Base-by-base conservation (phyloP, 192 early-diverging fungal species). In the Podila horticola region DNA sequence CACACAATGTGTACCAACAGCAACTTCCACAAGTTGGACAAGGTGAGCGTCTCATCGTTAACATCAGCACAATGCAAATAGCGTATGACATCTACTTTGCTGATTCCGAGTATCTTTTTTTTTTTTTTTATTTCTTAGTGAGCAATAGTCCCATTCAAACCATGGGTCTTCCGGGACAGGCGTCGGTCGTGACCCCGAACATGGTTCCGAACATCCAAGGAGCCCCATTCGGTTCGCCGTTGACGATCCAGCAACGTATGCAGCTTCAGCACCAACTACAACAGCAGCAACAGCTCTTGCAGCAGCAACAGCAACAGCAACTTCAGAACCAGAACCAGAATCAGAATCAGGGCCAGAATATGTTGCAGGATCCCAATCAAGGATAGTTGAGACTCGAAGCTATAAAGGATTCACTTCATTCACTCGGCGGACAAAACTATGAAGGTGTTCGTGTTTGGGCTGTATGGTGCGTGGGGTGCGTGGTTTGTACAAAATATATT, bases 271-370 rank as follows among this genome's bases (percentile, higher is more conserved):
- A 58, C 15, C 76, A 68, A 31, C 70, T 57, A 2, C 75, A 72
- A 29, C 76, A 72, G 13, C 76, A 79, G 2, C 76, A 61, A 26
- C 74, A 75, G 31, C 67, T 64, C 28, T 52, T 66, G n/a, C 71
- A 74, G 13, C 72, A 74, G 24, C 72, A 74, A n/a, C 72, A 74
- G 24, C 72, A 74, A 24, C 72, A 74, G 22, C 72, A 74, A 13
- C 72, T 66, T 34, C 58, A 66, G 22, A 58, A 74, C 13, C 58
- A 66, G 22, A 58, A 74, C 13, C 30, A 29, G 34, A 48, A 74
- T n/a, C 64, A 73, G 8, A 65, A 55, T 22, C 52, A 55, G 41
- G 41, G 41, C 15, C 41, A 45, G 15, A 45, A 45, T 45, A 45
- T 45, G 41, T 45, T 45, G 41, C 41, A 45, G 15, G 41, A 45